phyloP scores from a whole-genome alignment of 495 filamentous ascomycete species.

The Pseudomonodictys pantanalensis region DNA sequence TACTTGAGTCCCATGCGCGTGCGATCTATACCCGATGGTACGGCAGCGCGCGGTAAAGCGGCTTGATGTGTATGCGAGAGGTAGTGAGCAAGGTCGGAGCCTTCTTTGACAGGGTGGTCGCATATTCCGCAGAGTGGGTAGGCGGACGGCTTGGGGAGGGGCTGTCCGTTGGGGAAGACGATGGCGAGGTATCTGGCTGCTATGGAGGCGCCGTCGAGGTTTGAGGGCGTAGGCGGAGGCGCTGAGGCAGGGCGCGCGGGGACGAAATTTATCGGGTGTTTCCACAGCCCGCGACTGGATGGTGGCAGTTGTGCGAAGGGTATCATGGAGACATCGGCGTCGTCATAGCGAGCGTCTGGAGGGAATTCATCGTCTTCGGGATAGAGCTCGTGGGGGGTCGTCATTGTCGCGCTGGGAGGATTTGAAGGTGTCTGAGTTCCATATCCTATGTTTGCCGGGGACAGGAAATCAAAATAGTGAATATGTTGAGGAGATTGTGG shows the following conservation, averaged over 20 bases:
- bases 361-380: neutral
- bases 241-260: slow-evolving; percentile 56
- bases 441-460: too few relatives aligned
- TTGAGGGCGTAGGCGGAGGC: slow-evolving; percentile 22
- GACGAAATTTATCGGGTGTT: slow-evolving; percentile 78
- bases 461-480: too few relatives aligned
- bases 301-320: slow-evolving; percentile 69
- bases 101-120: slow-evolving; percentile 51
- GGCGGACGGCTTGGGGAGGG: slow-evolving; percentile 3
- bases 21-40: slow-evolving; percentile 82
- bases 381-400: neutral
- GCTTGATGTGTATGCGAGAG: slow-evolving; percentile 78
- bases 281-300: slow-evolving; percentile 77
- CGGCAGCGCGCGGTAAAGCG: slow-evolving; percentile 74
- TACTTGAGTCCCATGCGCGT: slow-evolving; percentile 69
- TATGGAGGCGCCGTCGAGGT: slow-evolving; percentile 43
- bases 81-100: slow-evolving; percentile 53
- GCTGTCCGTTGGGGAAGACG: slow-evolving; percentile 26
- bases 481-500: too few relatives aligned
- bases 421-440: neutral
- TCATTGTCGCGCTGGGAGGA: neutral
- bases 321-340: slow-evolving; percentile 61
- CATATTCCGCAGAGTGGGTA: slow-evolving; percentile 55
- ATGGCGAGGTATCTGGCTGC: slow-evolving; percentile 61
- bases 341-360: slow-evolving; percentile 17